phyloP scores from a whole-genome alignment of 148 eudicot species.

The Amaranthus hypochondriacus region DNA sequence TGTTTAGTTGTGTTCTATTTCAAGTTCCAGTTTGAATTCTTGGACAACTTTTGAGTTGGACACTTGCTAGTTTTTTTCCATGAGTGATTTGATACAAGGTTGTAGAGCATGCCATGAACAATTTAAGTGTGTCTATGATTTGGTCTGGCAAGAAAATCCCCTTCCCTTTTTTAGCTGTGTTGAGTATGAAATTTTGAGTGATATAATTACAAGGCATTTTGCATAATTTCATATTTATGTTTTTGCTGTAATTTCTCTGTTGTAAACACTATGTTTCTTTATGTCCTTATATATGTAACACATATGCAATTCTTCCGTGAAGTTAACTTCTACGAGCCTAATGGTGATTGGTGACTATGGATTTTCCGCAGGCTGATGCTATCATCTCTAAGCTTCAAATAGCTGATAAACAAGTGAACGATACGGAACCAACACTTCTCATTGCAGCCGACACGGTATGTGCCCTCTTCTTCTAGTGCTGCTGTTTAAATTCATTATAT shows the following conservation, averaged over 20 bases:
- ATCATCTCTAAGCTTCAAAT: slow-evolving; percentile 59
- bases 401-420: slow-evolving; percentile 47
- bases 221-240: not conserved
- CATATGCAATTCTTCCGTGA: not conserved
- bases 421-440: slow-evolving; percentile 57
- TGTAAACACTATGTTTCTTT: not conserved
- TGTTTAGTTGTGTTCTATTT: too few relatives aligned
- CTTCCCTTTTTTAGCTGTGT: not conserved
- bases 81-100: too few relatives aligned
- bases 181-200: not conserved
- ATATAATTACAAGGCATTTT: not conserved
- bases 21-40: too few relatives aligned
- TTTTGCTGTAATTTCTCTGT: too few relatives aligned
- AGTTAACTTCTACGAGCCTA: not conserved
- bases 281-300: not conserved
- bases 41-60: too few relatives aligned
- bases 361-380: slow-evolving; percentile 71
- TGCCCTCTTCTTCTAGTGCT: slow-evolving; percentile 13
- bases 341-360: slow-evolving; percentile 6
- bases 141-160: too few relatives aligned
- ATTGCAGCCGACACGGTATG: slow-evolving; percentile 80
- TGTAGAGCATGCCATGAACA: too few relatives aligned
- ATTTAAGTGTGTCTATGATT: too few relatives aligned
- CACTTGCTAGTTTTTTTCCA: too few relatives aligned
- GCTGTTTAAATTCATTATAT: not conserved